Base-by-base conservation (phyloP, 2,329 filamentous ascomycete species). In the Lachnellula arida region DNA sequence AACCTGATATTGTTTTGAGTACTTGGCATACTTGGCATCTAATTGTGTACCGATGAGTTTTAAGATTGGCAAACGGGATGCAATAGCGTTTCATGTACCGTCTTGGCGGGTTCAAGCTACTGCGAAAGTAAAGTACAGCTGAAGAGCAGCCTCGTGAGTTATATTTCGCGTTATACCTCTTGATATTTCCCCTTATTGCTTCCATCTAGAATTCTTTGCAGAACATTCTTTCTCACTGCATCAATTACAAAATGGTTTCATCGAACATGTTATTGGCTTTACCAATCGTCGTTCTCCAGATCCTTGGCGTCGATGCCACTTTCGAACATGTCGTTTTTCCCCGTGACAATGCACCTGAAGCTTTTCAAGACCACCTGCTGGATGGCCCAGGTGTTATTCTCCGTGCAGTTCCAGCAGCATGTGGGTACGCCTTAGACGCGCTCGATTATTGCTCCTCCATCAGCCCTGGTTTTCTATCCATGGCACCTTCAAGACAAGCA, bases 371-470 rank as follows among this genome's bases (percentile, higher is more conserved):
- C 9, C 14, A 43, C 4, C 28, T 56, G 22, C 25, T 17, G 54
- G 43, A 40, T 42, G 25, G n/a, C 23, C 19, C 46, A 17, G 15
- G 14, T 15, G 17, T 58, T 19, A 22, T 25, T 35, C 42, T 46
- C 17, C 56, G 56, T 12, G 40, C 34, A 17, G 17, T 42, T 2
- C 54, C 54, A 43, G 37, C 35, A n/a, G 55, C 46, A 17, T 60
- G 58, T 19, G 19, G 12, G 3, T 49, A 17, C 14, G 53, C 48
- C 8, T 22, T 48, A 3, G 23, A 22, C 2, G 42, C 53, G 1
- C 37, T 64, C 40, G 43, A 23, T 32, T 58, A 32, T 37, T 64
- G 62, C 35, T 46, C 49, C 14, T 52, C 55, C 6, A 53, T 43
- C 22, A 60, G 49, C 23, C 53, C 56, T 22, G 62, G 60, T 12